A percentile compares a stretch with the other conserved stretches of the same genome.
phyloP scores from a whole-genome alignment of 208 protist species.

The Porcisia deanei region DNA sequence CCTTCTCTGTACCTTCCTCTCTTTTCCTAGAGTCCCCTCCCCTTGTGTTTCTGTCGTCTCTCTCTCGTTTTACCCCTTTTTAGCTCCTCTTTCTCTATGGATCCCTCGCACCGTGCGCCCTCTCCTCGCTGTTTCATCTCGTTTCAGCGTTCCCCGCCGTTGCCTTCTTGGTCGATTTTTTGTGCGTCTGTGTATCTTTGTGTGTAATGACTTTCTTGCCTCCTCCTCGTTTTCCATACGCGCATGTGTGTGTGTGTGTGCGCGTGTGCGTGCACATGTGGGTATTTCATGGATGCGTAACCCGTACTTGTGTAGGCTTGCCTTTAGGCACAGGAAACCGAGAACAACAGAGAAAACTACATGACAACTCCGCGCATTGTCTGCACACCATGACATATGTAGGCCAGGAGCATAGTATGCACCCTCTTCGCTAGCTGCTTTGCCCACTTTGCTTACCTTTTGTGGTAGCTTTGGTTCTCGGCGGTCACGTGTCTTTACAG shows the following conservation, averaged over 20 bases:
- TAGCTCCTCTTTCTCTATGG: background rate
- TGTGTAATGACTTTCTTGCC: conserved; percentile 11
- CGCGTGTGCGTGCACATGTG: background rate
- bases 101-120: too few species aligned
- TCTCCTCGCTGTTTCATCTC: background rate
- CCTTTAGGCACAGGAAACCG: background rate
- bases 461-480: background rate
- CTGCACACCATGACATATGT: background rate
- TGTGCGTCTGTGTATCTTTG: conserved; percentile 2
- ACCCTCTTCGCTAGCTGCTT: background rate
- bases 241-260: background rate
- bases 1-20: background rate
- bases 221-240: conserved; percentile 4
- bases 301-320: background rate
- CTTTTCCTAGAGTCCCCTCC: background rate
- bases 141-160: background rate
- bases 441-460: background rate
- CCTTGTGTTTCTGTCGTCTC: background rate
- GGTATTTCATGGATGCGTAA: conserved; percentile 1
- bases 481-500: background rate
- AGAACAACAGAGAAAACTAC: background rate
- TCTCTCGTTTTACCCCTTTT: background rate
- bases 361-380: background rate
- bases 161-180: background rate
- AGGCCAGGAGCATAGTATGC: background rate